A percentile compares a stretch with the other conserved stretches of the same genome.
Conservation (phyloP, 257 asterid genomes). For the Capsicum pubescens region DNA sequence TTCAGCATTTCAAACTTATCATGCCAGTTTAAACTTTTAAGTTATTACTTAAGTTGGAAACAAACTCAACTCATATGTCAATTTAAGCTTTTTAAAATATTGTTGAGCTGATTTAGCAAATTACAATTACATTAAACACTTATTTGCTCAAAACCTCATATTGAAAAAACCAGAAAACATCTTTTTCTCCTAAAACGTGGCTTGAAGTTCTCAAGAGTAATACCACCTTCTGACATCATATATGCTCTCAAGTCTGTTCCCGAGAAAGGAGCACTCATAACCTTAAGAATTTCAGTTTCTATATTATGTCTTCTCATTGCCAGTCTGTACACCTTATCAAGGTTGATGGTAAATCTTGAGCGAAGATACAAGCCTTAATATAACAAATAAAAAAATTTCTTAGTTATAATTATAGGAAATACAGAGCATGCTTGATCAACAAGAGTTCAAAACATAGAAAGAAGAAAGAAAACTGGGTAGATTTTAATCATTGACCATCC, state of each 20-base stretch:
- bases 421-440: background rate
- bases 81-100: background rate
- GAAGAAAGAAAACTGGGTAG: background rate
- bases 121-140: conserved; percentile 42
- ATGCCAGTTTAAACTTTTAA: background rate
- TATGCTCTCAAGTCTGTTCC: conserved; percentile 96
- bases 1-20: background rate
- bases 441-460: background rate
- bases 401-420: background rate
- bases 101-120: background rate
- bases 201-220: conserved; percentile 63
- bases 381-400: background rate
- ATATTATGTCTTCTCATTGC: conserved; percentile 78
- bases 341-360: conserved; percentile 59
- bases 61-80: background rate
- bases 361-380: conserved; percentile 57
- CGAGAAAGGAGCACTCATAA: conserved; percentile 96
- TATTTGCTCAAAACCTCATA: conserved; percentile 82
- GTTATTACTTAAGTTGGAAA: background rate
- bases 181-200: conserved; percentile 79
- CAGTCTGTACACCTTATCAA: conserved; percentile 62
- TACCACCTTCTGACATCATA: conserved; percentile 98
- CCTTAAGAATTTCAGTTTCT: conserved; percentile 92
- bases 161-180: conserved; percentile 95
- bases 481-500: background rate